Evolutionary conservation across 2,329 filamentous ascomycete species (phyloP), one percentile per base, ranked within the genome.

Genomic region (Myriosclerotinia scirpicola): DNA sequence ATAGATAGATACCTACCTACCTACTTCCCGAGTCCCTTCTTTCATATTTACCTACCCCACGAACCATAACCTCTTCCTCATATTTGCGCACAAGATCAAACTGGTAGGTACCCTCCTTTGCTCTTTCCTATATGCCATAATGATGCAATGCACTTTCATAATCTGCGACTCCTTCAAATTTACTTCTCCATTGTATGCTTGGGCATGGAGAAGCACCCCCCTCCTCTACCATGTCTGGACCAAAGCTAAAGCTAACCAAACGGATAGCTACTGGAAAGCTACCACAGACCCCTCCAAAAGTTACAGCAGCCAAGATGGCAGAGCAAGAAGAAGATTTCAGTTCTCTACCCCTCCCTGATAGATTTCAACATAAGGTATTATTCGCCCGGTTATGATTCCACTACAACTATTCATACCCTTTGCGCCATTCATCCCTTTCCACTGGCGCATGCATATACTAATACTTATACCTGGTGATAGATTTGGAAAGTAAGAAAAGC

Each of bases 401-500:
- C 38, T 44, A 66, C 20, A 30, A n/a, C 12, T 36, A 48, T 26
- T 5, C 22, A 17, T 14, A n/a, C 34, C 36, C 15, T 42, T 42
- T 40, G 65, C 64, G 38, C 64, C 26, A 44, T 20, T 46, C 22
- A 52, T 17, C 11, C 15, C 12, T 42, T 44, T 20, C 34, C 5
- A 30, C 54, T 59, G 38, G 48, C n/a, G 44, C 58, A 46, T 34
- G 54, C 60, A 64, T 53, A 36, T 54, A 64, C 72, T 77, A 71
- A 76, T 69, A 64, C 54, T 71, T 69, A 38, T 50, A 17, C 64
- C 26, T 59, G 30, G 48, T 53, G 74, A 20, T 53, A 91, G 90
- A 87, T 91, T 75, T 99, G 95, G 95, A 99, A 99, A 84, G 93
- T 96, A 53, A 87, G 95, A 75, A 99, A 99, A 81, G 88, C 87